A percentile compares a stretch with the other conserved stretches of the same genome.
These are phyloP conservation scores for Cyberlindnera maritima DNA, from an alignment of 805 yeast genomes.

Conservation along the genomic window DNA sequence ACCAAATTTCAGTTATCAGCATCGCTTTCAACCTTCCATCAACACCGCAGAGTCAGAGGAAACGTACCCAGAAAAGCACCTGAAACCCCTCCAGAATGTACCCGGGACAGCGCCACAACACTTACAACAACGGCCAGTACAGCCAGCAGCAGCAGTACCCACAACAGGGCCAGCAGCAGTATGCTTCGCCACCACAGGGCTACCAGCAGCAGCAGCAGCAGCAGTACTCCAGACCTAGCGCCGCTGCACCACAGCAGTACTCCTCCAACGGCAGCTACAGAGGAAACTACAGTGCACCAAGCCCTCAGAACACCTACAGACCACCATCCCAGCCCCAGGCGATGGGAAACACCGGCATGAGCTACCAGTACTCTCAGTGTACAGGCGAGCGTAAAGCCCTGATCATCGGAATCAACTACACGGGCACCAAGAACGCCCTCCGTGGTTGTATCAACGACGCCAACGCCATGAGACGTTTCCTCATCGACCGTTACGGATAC, in stretches of 20 bases:
- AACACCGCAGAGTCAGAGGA: neutral
- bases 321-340: conserved; percentile 23
- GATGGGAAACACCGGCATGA: conserved; percentile 20
- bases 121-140: conserved; percentile 4
- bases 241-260: conserved; percentile 8
- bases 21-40: neutral
- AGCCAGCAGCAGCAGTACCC: conserved; percentile 2
- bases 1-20: neutral
- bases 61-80: neutral
- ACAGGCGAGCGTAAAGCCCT: conserved; percentile 63
- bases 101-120: conserved; percentile 17
- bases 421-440: conserved; percentile 51
- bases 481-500: conserved; percentile 28
- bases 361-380: conserved; percentile 52
- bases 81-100: conserved; percentile 12
- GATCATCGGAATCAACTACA: conserved; percentile 66
- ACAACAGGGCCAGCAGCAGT: conserved; percentile 5
- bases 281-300: conserved; percentile 18
- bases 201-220: neutral
- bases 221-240: conserved; percentile 4
- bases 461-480: conserved; percentile 41
- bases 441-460: conserved; percentile 74
- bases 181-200: conserved; percentile 12
- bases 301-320: neutral
- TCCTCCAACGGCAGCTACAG: conserved; percentile 1